Base-by-base conservation (phyloP, 208 protist genomes). In the Crithidia thermophila region DNA sequence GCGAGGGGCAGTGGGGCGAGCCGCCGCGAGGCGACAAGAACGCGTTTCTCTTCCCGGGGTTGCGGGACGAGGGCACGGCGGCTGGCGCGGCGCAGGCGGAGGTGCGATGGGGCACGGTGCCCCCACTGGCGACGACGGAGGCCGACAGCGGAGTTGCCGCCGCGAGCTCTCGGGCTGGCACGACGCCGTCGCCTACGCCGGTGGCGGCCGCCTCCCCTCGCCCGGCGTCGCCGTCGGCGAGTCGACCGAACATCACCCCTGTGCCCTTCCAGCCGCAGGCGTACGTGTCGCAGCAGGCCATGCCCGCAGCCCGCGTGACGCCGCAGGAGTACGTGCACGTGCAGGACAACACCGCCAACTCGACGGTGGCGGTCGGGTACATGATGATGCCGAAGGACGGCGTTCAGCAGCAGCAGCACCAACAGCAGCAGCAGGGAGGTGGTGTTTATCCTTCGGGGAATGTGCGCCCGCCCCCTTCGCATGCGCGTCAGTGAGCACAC, bases 1-100 rank as follows among this genome's bases (percentile, higher is more conserved):
- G 95, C 46, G 79, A 97, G 33, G 98, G 98, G 25, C 95, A 98
- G 52, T 99, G 99, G 98, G 99, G 99, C 45, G 98, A 98, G 79
- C 93, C 98, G 33, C 97, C 98, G 25, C 85, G 90, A 4, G 81
- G 72, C 11, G 87, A 87, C 39, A 77, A 84, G 70, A 90, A 94
- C 77, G 79, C 78, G 30, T 90, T 94, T 52, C 69, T 93, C 34
- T 96, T 94, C 66, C 90, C 90, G 2, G 85, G 87, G 11, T 83
- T 96, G 50, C 91, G 92, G 84, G 87, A 90, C 39, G 90, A 95
- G 77, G 71, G 66, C 0, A 83, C 84, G 14, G 72, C 37, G 25
- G 74, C 59, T 2, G 33, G 45, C 1, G 45, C 72, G 45, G 23
- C 64, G 28, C 58, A 28, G 51, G 28, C 46, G 31, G 60, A 59